These are phyloP conservation scores for Mycocentrospora acerina DNA, from an alignment of 2,329 filamentous ascomycete genomes.

Conservation along the genomic window DNA sequence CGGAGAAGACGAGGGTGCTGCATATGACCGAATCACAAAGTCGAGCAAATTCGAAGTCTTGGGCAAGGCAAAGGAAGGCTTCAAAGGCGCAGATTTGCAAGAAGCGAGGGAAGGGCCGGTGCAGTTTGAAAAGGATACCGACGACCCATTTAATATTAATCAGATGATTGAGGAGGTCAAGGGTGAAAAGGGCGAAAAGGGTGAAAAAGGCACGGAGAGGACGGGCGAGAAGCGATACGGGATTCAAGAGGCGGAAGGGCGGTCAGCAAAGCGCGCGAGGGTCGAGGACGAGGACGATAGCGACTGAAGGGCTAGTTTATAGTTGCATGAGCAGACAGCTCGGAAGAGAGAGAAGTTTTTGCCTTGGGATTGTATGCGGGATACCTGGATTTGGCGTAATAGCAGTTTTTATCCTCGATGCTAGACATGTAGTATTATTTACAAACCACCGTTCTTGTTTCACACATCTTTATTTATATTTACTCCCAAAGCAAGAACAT, in stretches of 20 bases:
- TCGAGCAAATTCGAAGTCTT: slow-evolving; percentile 83
- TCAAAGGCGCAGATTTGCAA: slow-evolving; percentile 80
- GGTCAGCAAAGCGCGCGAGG: slow-evolving; percentile 68
- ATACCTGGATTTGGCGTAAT: too few relatives aligned
- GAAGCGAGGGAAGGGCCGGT: slow-evolving; percentile 90
- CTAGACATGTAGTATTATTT: too few relatives aligned
- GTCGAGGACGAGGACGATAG: slow-evolving; percentile 73
- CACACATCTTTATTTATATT: too few relatives aligned
- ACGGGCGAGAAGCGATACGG: slow-evolving; percentile 74
- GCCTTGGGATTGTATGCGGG: too few relatives aligned
- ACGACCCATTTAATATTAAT: slow-evolving; percentile 92
- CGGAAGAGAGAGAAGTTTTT: too few relatives aligned
- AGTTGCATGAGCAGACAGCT: too few relatives aligned
- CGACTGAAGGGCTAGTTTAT: slow-evolving; percentile 21
- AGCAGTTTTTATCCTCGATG: too few relatives aligned
- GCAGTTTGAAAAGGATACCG: slow-evolving; percentile 87
- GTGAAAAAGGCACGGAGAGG: slow-evolving; percentile 52
- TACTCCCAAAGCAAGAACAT: too few relatives aligned
- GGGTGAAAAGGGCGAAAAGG: slow-evolving; percentile 57
- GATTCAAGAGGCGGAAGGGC: slow-evolving; percentile 62
- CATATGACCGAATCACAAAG: slow-evolving; percentile 85
- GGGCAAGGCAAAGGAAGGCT: slow-evolving; percentile 79
- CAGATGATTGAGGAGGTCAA: slow-evolving; percentile 83
- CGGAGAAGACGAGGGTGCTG: slow-evolving; percentile 77
- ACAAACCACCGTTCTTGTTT: too few relatives aligned